phyloP scores from a whole-genome alignment of 495 filamentous ascomycete species.

The Xylaria grammica region DNA sequence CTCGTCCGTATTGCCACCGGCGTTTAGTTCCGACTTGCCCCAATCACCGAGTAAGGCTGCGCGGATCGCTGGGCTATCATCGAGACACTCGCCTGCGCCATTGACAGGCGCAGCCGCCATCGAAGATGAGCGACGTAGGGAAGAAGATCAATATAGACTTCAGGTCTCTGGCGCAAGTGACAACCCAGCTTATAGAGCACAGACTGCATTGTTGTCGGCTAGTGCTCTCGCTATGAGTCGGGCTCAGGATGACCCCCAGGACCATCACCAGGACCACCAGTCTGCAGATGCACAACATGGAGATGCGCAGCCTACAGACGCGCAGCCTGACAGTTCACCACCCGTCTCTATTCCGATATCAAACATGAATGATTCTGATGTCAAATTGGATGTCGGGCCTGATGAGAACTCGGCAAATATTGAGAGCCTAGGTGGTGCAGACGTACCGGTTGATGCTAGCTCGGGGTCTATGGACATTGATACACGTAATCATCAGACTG shows the following conservation, averaged over 20 bases:
- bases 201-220: slow-evolving; percentile 60
- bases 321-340: slow-evolving; percentile 27
- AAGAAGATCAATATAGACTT: slow-evolving; percentile 53
- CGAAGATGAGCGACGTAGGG: slow-evolving; percentile 57
- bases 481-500: slow-evolving; percentile 35
- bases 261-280: slow-evolving; percentile 24
- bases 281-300: slow-evolving; percentile 24
- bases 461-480: slow-evolving; percentile 53
- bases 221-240: slow-evolving; percentile 57
- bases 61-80: slow-evolving; percentile 48
- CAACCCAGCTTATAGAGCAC: slow-evolving; percentile 58
- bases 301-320: slow-evolving; percentile 21
- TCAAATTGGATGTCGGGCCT: slow-evolving; percentile 46
- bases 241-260: slow-evolving; percentile 46
- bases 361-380: slow-evolving; percentile 34
- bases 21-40: slow-evolving; percentile 47
- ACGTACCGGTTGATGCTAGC: slow-evolving; percentile 45
- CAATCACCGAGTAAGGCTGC: slow-evolving; percentile 61
- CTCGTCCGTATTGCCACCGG: slow-evolving; percentile 38
- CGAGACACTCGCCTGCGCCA: slow-evolving; percentile 53
- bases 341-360: slow-evolving; percentile 43
- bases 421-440: slow-evolving; percentile 41
- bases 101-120: slow-evolving; percentile 62
- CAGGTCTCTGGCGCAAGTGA: slow-evolving; percentile 48
- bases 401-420: slow-evolving; percentile 44